Conservation (phyloP, 2,329 filamentous ascomycete species). For the Fusarium lyarnte region DNA sequence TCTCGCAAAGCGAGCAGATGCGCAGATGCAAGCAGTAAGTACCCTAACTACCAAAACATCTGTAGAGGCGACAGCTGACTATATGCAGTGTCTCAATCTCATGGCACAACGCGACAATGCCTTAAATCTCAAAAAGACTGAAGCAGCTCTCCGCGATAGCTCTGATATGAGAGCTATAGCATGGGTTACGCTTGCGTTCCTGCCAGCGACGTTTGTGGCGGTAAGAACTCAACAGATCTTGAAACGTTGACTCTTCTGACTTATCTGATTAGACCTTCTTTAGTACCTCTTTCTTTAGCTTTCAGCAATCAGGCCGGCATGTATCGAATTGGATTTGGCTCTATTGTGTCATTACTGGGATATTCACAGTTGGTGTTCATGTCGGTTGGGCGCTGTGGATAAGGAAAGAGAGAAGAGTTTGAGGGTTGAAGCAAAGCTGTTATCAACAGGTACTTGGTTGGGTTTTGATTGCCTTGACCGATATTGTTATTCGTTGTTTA, state of each 20-base stretch:
- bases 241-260: neutral
- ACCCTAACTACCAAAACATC: no score
- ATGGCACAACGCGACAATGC: neutral
- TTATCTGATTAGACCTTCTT: neutral
- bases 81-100: neutral
- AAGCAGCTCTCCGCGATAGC: neutral
- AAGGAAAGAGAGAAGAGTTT: neutral
- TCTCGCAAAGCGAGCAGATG: neutral
- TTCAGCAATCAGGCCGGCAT: neutral
- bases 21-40: neutral
- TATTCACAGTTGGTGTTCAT: neutral
- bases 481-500: no score
- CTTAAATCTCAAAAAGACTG: neutral
- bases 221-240: accelerated
- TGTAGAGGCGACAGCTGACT: neutral
- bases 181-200: neutral
- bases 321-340: neutral
- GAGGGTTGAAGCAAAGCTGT: no score
- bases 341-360: neutral
- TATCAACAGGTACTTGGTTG: accelerated
- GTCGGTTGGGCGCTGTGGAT: neutral
- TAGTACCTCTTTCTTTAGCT: neutral
- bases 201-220: neutral
- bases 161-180: neutral
- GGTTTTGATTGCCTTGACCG: no score